A percentile compares a stretch with the other conserved stretches of the same genome.
Conservation (phyloP, 768 basidiomycete genomes). For the Lentinula lateritia region DNA sequence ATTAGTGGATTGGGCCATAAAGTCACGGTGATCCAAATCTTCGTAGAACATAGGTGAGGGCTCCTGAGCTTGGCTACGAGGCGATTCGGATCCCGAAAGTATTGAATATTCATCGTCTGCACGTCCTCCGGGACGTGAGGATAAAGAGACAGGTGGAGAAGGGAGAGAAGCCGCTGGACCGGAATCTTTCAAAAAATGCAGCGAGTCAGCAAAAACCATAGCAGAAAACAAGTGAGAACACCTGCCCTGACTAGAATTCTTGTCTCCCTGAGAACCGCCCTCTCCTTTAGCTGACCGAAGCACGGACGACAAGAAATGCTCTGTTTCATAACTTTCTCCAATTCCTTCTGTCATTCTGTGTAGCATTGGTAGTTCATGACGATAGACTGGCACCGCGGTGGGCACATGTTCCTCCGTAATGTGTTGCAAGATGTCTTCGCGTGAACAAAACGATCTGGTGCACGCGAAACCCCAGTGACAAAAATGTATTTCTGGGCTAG, state of each 20-base stretch:
- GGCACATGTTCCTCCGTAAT: conserved; percentile 43
- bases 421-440: conserved; percentile 37
- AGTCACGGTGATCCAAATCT: background rate
- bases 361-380: conserved; percentile 37
- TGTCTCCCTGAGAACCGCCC: background rate
- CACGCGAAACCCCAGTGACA: conserved; percentile 54
- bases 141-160: background rate
- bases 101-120: background rate
- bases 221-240: background rate
- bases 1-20: background rate
- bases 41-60: background rate
- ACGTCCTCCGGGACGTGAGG: background rate
- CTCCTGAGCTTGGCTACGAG: background rate
- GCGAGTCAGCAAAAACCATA: background rate
- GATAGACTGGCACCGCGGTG: conserved; percentile 34
- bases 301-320: conserved; percentile 9
- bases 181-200: background rate
- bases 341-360: conserved; percentile 39
- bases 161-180: background rate
- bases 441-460: conserved; percentile 30
- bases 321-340: conserved; percentile 27
- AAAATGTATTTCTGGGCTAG: conserved; percentile 14
- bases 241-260: background rate
- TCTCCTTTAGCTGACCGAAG: background rate
- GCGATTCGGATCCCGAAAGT: background rate